Base-by-base conservation (phyloP, 257 asterid species). In the Lycium barbarum region DNA sequence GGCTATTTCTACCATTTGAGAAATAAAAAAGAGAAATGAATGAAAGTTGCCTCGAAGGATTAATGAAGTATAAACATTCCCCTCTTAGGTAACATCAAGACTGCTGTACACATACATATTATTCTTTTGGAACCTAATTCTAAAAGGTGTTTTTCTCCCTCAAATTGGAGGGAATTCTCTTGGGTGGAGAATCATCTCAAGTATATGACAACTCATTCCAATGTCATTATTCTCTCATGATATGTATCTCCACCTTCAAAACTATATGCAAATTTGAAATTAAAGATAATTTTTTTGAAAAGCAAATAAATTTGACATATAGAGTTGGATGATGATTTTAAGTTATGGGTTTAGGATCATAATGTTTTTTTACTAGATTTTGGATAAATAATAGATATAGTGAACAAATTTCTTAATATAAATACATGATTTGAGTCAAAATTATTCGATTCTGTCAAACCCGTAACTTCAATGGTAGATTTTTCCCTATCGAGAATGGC, bases 91-190 rank as follows among this genome's bases (percentile, higher is more conserved):
- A 83, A 67, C 76, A 83, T 66, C 66, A 83, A 63, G 10, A 7
- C 26, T 26, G 62, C n/a, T 35, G 55, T 62, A 22, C 33, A 82
- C 35, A 22, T 63, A 82, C 59, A 71, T 20, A 80, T 81, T 83
- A 85, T 86, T 88, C 91, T 83, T 80, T 67, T 80, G 84, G 93
- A 87, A 90, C 84, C 86, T 10, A 70, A 84, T 90, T 88, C 93
- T 70, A 83, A 65, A 45, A 3, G 20, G 43, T 72, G 66, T 68
- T 85, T 85, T 40, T 0, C 63, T 62, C 61, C 20, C 62, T 7
- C 82, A 76, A 51, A 76, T 49, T 76, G 45, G 82, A 51, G 7
- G 5, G 45, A 12, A 76, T 76, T 26, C 81, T 6, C 10, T 79
- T 55, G 43, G 67, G 73, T 79, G 83, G 22, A 83, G 84, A 76